Evolutionary conservation across 306 rosid genomes (phyloP), one percentile per base, ranked within the genome.

Genomic region (Heteromeles arbutifolia): DNA sequence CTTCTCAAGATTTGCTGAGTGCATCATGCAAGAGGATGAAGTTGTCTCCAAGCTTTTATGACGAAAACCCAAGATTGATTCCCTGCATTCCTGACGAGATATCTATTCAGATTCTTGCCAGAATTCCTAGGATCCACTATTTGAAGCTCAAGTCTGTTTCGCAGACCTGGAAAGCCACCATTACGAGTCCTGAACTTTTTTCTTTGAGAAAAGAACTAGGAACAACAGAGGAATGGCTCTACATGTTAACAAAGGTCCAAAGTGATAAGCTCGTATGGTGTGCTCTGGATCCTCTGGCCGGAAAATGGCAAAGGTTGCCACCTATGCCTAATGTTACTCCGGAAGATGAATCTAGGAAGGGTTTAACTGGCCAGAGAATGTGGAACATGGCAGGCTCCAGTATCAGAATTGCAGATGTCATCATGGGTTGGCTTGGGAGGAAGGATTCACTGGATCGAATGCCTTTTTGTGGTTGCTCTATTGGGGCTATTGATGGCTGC

Each of bases 81-180:
- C 96, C 98, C 10, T 78, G 79, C 72, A 93, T 95, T 82, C 97
- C 97, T 65, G 97, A 95, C 62, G 98, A 95, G 88, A 78, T 95
- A 62, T 95, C 98, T 17, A 61, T 90, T 45, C 98, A 90, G 85
- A 92, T 95, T 79, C 82, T 95, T 45, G 96, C 98, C 65, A 90
- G 98, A 77, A 71, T 90, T 79, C 97, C 97, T 44, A 89, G 96
- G 77, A 84, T 87, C 68, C 88, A 72, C 84, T 86, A 95, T 83
- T 82, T 83, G 56, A 85, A 84, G 73, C 57, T 85, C 48, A 89
- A 82, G 80, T 72, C 79, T 83, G 97, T 95, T 43, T 92, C 98
- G 1, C 78, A 84, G 79, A 86, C 81, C 73, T 94, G 98, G 98
- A 92, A 86, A 71, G 77, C 85, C 50, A 86, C 87, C 31, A 52